A percentile compares a stretch with the other conserved stretches of the same genome.
phyloP scores from a whole-genome alignment of 1,284 basidiomycete species.

The Schizophyllum amplum region DNA sequence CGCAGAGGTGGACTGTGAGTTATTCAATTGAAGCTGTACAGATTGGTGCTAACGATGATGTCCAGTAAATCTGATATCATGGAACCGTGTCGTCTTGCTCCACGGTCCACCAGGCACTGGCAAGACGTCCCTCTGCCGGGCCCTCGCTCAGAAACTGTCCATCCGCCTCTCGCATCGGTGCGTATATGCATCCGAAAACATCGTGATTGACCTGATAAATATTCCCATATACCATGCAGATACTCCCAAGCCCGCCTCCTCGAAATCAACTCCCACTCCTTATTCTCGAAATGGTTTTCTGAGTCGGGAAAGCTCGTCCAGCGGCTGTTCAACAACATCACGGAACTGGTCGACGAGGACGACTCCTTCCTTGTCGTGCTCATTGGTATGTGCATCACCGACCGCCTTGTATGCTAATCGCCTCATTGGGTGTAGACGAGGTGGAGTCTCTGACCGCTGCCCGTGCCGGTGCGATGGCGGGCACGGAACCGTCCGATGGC shows the following conservation, averaged over 20 bases:
- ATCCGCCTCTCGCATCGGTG: slow-evolving; percentile 83
- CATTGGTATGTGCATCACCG: slow-evolving; percentile 54
- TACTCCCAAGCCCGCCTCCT: slow-evolving; percentile 84
- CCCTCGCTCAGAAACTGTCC: slow-evolving; percentile 91
- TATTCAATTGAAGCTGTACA: slow-evolving; percentile 1
- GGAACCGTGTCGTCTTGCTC: slow-evolving; percentile 91
- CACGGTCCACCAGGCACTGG: slow-evolving; percentile 98
- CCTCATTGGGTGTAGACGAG: slow-evolving; percentile 59
- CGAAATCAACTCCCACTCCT: slow-evolving; percentile 96
- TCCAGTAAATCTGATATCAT: slow-evolving; percentile 83
- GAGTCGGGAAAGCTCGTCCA: slow-evolving; percentile 99
- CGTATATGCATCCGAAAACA: slow-evolving; percentile 13
- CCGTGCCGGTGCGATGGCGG: slow-evolving; percentile 86
- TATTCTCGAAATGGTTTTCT: slow-evolving; percentile 97
- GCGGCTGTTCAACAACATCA: slow-evolving; percentile 83
- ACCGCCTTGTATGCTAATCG: slow-evolving; percentile 7
- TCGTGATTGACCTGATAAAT: neutral
- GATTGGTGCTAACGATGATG: slow-evolving; percentile 5
- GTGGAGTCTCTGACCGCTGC: slow-evolving; percentile 95
- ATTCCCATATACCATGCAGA: slow-evolving; percentile 28
- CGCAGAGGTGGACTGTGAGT: slow-evolving; percentile 78
- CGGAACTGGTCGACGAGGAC: slow-evolving; percentile 84
- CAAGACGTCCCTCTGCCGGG: slow-evolving; percentile 92
- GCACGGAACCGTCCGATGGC: slow-evolving; percentile 95
- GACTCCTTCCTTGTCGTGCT: slow-evolving; percentile 89